A percentile compares a stretch with the other conserved stretches of the same genome.
Conservation (phyloP, 108 stramenopile species). For the Mediolabrus comicus region DNA sequence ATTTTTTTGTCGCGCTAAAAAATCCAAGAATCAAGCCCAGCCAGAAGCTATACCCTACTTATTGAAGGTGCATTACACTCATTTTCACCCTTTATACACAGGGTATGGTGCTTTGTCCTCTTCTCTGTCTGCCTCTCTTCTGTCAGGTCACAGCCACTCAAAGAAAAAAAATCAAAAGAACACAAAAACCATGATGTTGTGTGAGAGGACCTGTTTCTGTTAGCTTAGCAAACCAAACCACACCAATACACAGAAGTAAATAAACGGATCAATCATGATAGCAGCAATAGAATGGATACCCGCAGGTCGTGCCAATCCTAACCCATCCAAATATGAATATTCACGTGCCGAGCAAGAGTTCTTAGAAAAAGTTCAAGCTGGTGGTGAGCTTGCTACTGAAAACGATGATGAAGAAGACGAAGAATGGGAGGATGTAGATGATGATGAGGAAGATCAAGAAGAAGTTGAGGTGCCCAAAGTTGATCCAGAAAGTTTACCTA, state of each 20-base stretch:
- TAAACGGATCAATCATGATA: constrained; percentile 69
- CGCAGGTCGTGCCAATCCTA: constrained; percentile 77
- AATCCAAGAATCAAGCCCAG: no score
- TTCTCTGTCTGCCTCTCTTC: no score
- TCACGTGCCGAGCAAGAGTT: constrained; percentile 72
- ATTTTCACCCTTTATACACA: no score
- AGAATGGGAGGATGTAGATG: constrained; percentile 9
- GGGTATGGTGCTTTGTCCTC: no score
- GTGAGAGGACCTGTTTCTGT: no score
- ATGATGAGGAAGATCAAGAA: constrained; percentile 1
- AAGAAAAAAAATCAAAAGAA: no score
- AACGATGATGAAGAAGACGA: constrained; percentile 21
- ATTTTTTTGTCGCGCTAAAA: no score
- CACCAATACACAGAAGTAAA: neutral
- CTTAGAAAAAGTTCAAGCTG: constrained; percentile 41
- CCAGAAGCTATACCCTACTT: no score
- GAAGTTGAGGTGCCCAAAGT: constrained; percentile 35
- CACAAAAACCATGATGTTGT: no score
- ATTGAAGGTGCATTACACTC: no score
- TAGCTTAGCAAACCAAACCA: no score
- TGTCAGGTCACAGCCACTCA: no score
- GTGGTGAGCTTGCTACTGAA: constrained; percentile 33
- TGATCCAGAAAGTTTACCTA: constrained; percentile 63
- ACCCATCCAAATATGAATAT: constrained; percentile 82
- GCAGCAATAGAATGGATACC: constrained; percentile 78